Evolutionary conservation across 2,329 filamentous ascomycete species (phyloP), one percentile per base, ranked within the genome.

Genomic region (Colletotrichum tropicicola): DNA sequence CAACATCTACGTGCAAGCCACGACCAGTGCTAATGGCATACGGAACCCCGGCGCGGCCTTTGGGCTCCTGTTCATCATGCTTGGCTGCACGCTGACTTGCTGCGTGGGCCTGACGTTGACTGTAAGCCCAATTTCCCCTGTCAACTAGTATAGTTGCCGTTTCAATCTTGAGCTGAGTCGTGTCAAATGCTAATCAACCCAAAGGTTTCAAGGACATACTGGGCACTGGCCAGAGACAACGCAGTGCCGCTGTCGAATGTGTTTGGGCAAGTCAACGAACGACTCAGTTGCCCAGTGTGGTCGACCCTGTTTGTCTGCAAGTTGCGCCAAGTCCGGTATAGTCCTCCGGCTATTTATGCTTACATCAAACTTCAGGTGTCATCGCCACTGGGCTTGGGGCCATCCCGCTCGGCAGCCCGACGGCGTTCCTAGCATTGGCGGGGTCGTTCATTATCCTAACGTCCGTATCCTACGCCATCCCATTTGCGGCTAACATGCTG

Each of bases 1-100:
- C 5, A 86, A 85, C 49, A 88, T 92, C 66, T 92, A 91, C 73
- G 79, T 75, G 25, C 85, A 87, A 74, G 85, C 85, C 0, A 87
- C 85, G 0, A 80, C 80, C 2, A 80, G 78, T 43, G 74, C 74
- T 3, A 72, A 73, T 19, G 82, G 82, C 4, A 73, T 72, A 68
- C 52, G 76, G 80, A 66, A 85, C 81, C 13, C 84, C 80, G 84
- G 81, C 2, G 86, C 82, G 13, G 83, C 85, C 0, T 83, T 89
- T 39, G 86, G 86, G 3, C 77, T 89, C 8, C 73, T 89, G n/a
- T 80, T 88, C 68, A 83, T 89, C 63, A 77, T 87, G 59, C 84
- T 87, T 71, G 73, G 85, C 7, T 83, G 83, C 17, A 81, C 81
- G 25, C 68, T 83, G 59, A 80, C 83, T 51, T 85, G 83, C 69